Evolutionary conservation across 176 grass and related monocot species (phyloP).

Genomic region (Oryza rufipogon): DNA sequence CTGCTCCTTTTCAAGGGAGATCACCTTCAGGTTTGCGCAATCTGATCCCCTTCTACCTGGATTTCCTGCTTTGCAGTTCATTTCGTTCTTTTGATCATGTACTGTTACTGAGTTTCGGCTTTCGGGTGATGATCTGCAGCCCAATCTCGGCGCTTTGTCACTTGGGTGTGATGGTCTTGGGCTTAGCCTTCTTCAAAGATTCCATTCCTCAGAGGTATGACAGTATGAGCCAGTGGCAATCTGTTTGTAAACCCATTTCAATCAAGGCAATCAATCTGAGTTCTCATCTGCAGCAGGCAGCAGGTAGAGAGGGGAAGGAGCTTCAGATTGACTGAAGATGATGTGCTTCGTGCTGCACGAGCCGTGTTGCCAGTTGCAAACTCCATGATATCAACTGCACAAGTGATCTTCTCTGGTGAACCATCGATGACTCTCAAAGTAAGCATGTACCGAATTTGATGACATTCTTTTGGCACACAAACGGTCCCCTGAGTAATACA

Average conservation of each 20-base stretch:
- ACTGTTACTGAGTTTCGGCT: slow-evolving; percentile 11
- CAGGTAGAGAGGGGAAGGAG: slow-evolving; percentile 38
- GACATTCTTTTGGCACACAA: neutral
- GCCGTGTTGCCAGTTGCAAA: slow-evolving; percentile 70
- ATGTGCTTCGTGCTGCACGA: slow-evolving; percentile 55
- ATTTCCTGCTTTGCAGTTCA: neutral
- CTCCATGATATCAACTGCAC: slow-evolving; percentile 54
- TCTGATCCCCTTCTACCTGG: neutral
- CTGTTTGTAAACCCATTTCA: neutral
- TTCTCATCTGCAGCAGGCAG: slow-evolving; percentile 48
- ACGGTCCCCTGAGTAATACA: neutral
- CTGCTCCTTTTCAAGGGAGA: slow-evolving; percentile 70
- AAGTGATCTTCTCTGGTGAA: slow-evolving; percentile 88
- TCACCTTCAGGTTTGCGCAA: slow-evolving; percentile 68
- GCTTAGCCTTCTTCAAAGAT: slow-evolving; percentile 75
- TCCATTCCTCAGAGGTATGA: slow-evolving; percentile 68
- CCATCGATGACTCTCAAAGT: slow-evolving; percentile 87
- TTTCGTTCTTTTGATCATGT: neutral
- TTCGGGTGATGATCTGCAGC: slow-evolving; percentile 51
- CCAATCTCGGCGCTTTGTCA: slow-evolving; percentile 72
- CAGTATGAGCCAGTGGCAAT: neutral
- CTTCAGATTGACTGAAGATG: slow-evolving; percentile 76
- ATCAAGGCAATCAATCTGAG: slow-evolving; percentile 27
- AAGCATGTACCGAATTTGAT: slow-evolving; percentile 43
- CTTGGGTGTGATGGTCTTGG: slow-evolving; percentile 69